These are phyloP conservation scores for Plectosphaerella sp. DNA, from an alignment of 2,329 filamentous ascomycete genomes.

Conservation along the genomic window DNA sequence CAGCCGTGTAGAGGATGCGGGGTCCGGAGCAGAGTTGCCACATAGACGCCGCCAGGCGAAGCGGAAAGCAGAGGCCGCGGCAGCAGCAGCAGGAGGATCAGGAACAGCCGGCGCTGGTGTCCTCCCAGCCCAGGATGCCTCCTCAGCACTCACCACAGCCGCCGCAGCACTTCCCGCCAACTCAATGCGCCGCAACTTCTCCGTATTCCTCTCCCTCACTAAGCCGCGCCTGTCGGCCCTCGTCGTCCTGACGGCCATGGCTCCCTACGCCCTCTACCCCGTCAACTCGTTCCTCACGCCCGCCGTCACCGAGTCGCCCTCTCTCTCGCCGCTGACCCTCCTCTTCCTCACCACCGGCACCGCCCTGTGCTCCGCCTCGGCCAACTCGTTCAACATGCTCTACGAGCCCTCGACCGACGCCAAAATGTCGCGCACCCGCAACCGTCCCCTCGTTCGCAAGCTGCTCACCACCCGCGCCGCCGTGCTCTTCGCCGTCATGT, in stretches of 20 bases:
- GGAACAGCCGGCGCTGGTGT: constrained; percentile 12
- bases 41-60: constrained; percentile 12
- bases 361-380: constrained; percentile 80
- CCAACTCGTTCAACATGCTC: constrained; percentile 96
- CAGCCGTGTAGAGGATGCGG: constrained; percentile 3
- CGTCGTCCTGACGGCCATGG: constrained; percentile 85
- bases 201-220: constrained; percentile 84
- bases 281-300: constrained; percentile 80
- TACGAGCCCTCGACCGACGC: constrained; percentile 89
- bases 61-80: constrained; percentile 9
- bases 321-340: constrained; percentile 84
- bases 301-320: constrained; percentile 63
- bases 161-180: constrained; percentile 44
- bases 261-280: constrained; percentile 88
- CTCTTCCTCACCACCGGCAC: constrained; percentile 90
- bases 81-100: neutral
- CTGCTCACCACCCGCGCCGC: constrained; percentile 71
- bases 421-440: constrained; percentile 88
- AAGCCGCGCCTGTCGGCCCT: constrained; percentile 92
- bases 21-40: constrained; percentile 7
- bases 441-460: constrained; percentile 79
- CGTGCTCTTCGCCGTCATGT: constrained; percentile 71
- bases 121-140: constrained; percentile 44
- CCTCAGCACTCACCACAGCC: constrained; percentile 48
- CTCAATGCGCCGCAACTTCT: constrained; percentile 62